phyloP scores from a whole-genome alignment of 2,329 filamentous ascomycete species.

The Ciborinia camelliae region DNA sequence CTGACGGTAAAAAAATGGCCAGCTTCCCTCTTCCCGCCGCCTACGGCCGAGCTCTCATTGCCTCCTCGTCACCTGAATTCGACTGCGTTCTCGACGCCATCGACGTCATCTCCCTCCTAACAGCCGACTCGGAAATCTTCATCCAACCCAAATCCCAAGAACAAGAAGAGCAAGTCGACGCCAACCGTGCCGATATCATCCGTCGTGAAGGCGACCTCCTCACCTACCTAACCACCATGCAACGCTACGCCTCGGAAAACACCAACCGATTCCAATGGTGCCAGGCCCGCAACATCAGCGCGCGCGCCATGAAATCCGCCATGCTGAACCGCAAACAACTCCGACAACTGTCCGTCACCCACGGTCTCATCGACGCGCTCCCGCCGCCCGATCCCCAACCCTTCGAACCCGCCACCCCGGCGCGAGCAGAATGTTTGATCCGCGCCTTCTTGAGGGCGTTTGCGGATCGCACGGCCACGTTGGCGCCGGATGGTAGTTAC shows the following conservation, averaged over 20 bases:
- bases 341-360: constrained; percentile 52
- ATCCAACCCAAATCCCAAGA: constrained; percentile 57
- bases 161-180: constrained; percentile 51
- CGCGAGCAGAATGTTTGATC: constrained; percentile 52
- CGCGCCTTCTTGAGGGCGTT: constrained; percentile 63
- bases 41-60: constrained; percentile 77
- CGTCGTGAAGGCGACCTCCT: constrained; percentile 64
- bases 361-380: constrained; percentile 45
- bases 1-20: constrained; percentile 72
- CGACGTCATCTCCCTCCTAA: constrained; percentile 71
- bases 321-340: constrained; percentile 61
- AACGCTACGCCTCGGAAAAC: constrained; percentile 57
- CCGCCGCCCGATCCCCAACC: constrained; percentile 52
- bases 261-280: constrained; percentile 54
- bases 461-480: constrained; percentile 55
- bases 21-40: constrained; percentile 78
- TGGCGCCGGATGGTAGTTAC: constrained; percentile 59
- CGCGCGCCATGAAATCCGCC: constrained; percentile 60
- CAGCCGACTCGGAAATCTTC: constrained; percentile 61
- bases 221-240: constrained; percentile 61
- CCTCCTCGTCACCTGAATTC: constrained; percentile 65
- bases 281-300: constrained; percentile 53
- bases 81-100: constrained; percentile 79
- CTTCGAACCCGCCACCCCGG: constrained; percentile 53
- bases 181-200: constrained; percentile 53